These are phyloP conservation scores for Rhizopogon rudus DNA, from an alignment of 768 basidiomycete genomes.

Conservation along the genomic window DNA sequence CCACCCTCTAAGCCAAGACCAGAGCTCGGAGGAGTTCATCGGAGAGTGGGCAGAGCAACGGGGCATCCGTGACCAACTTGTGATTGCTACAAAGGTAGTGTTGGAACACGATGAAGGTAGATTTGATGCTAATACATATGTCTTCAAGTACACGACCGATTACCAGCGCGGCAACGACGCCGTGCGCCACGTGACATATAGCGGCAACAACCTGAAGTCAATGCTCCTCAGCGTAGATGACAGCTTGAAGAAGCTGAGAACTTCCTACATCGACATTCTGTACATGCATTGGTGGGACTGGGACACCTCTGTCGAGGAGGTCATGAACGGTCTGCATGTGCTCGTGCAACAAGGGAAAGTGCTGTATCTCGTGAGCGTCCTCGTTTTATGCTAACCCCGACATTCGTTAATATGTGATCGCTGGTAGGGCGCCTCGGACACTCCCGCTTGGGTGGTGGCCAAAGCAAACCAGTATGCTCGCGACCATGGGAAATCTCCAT, in stretches of 20 bases:
- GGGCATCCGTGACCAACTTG: constrained; percentile 42
- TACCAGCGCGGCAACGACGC: constrained; percentile 10
- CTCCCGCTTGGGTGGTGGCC: constrained; percentile 46
- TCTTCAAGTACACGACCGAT: constrained; percentile 14
- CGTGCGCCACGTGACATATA: constrained; percentile 21
- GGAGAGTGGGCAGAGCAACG: constrained; percentile 46
- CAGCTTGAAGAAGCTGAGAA: constrained; percentile 46
- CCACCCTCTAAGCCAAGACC: constrained; percentile 39
- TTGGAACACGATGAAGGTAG: not conserved
- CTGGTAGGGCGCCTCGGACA: constrained; percentile 35
- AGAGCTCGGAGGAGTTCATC: constrained; percentile 47
- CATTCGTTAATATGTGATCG: not conserved
- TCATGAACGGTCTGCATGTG: constrained; percentile 41
- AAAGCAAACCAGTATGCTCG: constrained; percentile 47
- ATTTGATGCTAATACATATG: not conserved
- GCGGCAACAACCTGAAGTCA: constrained; percentile 34
- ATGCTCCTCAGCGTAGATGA: constrained; percentile 29
- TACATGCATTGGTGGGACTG: constrained; percentile 54
- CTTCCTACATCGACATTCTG: constrained; percentile 54
- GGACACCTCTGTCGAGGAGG: constrained; percentile 38
- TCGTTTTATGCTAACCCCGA: not conserved
- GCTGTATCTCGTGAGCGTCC: constrained; percentile 29
- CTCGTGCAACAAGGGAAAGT: constrained; percentile 41
- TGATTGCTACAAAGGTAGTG: constrained; percentile 41
- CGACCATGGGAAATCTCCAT: constrained; percentile 43